Conservation (phyloP, 2,329 filamentous ascomycete species). For the Calycina herbarum region DNA sequence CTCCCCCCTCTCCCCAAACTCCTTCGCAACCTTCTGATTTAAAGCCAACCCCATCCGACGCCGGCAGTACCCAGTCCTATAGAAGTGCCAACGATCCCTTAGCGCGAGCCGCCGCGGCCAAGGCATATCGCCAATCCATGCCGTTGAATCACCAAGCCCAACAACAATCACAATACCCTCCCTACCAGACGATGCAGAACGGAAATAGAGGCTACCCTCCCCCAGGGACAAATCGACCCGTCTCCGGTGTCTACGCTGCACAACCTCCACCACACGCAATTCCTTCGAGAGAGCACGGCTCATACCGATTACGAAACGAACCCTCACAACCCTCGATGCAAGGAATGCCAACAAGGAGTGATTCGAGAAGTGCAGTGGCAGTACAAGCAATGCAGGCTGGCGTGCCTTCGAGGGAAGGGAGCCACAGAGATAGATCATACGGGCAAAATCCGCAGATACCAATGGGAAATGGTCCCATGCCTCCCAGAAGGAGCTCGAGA, state of each 20-base stretch:
- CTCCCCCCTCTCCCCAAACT: constrained; percentile 23
- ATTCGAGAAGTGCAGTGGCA: constrained; percentile 60
- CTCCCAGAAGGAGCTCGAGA: constrained; percentile 75
- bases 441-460: constrained; percentile 54
- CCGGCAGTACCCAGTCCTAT: constrained; percentile 37
- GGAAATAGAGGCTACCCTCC: constrained; percentile 40
- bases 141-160: constrained; percentile 46
- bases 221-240: constrained; percentile 41
- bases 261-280: constrained; percentile 43
- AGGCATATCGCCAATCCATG: constrained; percentile 45
- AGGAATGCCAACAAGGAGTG: constrained; percentile 55
- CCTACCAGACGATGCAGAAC: constrained; percentile 44
- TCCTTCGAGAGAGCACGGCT: constrained; percentile 41
- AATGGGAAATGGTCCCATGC: constrained; percentile 60
- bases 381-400: constrained; percentile 55
- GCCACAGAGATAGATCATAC: constrained; percentile 68
- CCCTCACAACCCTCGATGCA: constrained; percentile 58
- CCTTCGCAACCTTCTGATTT: constrained; percentile 23
- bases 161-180: constrained; percentile 43
- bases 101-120: constrained; percentile 31
- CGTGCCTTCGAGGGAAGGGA: constrained; percentile 66
- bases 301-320: constrained; percentile 59
- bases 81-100: constrained; percentile 29
- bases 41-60: constrained; percentile 25
- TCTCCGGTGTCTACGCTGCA: constrained; percentile 48